Conservation (phyloP, 73 alveolate genomes). For the Tetrahymena borealis region DNA sequence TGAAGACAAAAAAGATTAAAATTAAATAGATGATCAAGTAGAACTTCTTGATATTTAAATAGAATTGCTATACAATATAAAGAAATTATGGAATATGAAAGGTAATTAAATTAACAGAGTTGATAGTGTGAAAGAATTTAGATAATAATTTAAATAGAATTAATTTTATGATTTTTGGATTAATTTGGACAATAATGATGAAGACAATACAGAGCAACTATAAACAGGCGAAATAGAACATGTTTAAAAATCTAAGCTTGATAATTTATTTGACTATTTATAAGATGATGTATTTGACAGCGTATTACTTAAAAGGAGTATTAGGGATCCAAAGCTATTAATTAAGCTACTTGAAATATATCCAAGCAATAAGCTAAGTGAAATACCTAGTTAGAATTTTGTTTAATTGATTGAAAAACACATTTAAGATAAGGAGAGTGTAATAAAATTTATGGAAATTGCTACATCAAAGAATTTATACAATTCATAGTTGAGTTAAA, state of each 20-base stretch:
- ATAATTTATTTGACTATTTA: not conserved
- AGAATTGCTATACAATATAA: not conserved
- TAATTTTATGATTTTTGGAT: not conserved
- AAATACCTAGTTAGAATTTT: not conserved
- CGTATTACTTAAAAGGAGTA: not conserved
- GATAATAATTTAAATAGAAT: not conserved
- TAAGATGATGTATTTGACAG: not conserved
- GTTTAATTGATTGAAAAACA: not conserved
- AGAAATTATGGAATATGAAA: not conserved
- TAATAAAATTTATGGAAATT: not conserved
- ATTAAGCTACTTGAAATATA: not conserved
- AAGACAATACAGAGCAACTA: not conserved
- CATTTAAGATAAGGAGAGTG: not conserved
- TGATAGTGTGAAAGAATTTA: not conserved
- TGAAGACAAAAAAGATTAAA: not conserved
- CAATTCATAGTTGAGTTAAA: not conserved
- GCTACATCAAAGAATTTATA: not conserved
- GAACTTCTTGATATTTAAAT: not conserved
- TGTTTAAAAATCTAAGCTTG: not conserved
- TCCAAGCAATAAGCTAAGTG: not conserved
- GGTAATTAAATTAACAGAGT: not conserved
- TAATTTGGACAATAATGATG: not conserved
- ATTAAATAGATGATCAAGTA: not conserved
- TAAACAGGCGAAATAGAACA: not conserved
- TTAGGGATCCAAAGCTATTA: not conserved